Base-by-base conservation (phyloP, 2,329 filamentous ascomycete genomes). In the Trichoderma asperellum region DNA sequence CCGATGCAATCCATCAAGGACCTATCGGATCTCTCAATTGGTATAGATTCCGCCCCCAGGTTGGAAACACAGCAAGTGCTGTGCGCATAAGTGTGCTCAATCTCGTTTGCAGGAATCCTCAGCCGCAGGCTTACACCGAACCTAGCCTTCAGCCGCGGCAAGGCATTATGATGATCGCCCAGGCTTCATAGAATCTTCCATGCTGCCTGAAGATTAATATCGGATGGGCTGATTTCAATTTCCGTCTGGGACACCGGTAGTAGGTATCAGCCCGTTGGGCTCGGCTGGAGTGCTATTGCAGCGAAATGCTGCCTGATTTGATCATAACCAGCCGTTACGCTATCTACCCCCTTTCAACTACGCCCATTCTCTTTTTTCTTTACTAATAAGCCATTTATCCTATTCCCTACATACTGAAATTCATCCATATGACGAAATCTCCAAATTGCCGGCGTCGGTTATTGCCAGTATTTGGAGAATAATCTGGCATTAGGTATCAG, bases 201-300 rank as follows among this genome's bases (percentile, higher is more conserved):
- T 16, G 62, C 35, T 32, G 35, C 52, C 34, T 21, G 16, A 32
- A 32, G 34, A 34, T 5, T 40, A 35, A 34, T 27, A 4, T 47
- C 53, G 53, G 27, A 35, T 35, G 34, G 35, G 35, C 27, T 34
- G 2, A 3, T 58, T 66, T 27, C 49, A 27, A 18, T 35, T 35
- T 5, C 24, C 34, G 18, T 49, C 49, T 66, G 37, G n/a, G 37
- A 47, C 40, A 35, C 24, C 29, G 52, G 37, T 18, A 18, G 14
- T 14, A 43, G 11, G 14, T 14, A 43, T 66, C 62, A 57, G 62
- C 62, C 62, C 61, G 37, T 56, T 56, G 62, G 53, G 52, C 53
- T 27, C 47, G 14, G 18, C 57, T 57, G 35, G 52, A 37, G 18
- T 24, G 37, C 53, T 21, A 16, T 63, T 27, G 32, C n/a, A 66